These are phyloP conservation scores for Cryoendolithus antarcticus DNA, from an alignment of 2,329 filamentous ascomycete genomes.

Conservation along the genomic window DNA sequence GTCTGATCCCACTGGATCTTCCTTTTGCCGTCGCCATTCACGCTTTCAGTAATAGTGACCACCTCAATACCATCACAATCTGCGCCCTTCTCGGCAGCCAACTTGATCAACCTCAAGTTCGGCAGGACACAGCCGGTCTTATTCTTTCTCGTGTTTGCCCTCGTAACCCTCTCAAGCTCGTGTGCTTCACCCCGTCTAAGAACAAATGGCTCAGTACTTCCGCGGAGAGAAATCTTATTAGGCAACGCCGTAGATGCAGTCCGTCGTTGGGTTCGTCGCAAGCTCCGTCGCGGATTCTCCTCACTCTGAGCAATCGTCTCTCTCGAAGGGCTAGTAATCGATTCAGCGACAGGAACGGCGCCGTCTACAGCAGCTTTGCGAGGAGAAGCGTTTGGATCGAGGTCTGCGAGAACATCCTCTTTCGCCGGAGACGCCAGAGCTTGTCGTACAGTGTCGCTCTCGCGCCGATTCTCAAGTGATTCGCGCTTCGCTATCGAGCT, in stretches of 20 bases:
- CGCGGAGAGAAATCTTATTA: conserved; percentile 32
- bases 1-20: conserved; percentile 35
- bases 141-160: conserved; percentile 38
- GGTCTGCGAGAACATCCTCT: conserved; percentile 28
- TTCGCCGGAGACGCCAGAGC: conserved; percentile 35
- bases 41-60: conserved; percentile 9
- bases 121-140: conserved; percentile 35
- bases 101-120: conserved; percentile 29
- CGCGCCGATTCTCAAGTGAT: conserved; percentile 34
- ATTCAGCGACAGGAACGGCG: too few relatives aligned
- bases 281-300: conserved; percentile 2
- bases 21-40: conserved; percentile 16
- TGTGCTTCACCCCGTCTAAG: conserved; percentile 38
- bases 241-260: too few relatives aligned
- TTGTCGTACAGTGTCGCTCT: conserved; percentile 34
- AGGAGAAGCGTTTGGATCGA: conserved; percentile 35
- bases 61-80: conserved; percentile 3
- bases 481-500: conserved; percentile 24
- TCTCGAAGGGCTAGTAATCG: too few relatives aligned
- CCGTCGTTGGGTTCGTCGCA: not conserved
- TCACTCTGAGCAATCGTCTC: not conserved
- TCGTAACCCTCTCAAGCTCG: conserved; percentile 32
- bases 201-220: conserved; percentile 28
- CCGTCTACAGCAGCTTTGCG: conserved; percentile 10
- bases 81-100: conserved; percentile 13